Base-by-base conservation (phyloP, 306 rosid species). In the Cicer pinnatifidum region DNA sequence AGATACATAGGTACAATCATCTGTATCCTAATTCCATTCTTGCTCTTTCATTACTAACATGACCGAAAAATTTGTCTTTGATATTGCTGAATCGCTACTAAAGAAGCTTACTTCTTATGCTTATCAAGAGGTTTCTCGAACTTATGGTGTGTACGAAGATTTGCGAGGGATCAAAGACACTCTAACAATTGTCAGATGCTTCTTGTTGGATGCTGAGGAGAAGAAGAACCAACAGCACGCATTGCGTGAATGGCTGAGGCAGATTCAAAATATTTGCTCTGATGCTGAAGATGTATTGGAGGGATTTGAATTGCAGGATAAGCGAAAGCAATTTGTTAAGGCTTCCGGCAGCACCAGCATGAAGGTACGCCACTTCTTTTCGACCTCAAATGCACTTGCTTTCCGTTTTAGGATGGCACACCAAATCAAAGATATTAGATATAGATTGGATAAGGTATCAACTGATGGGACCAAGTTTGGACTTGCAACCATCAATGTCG, bases 351-450 rank as follows among this genome's bases (percentile, higher is more conserved):
- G 51, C 35, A 63, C n/a, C 4, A 3, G 13, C 3, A 6, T 9
- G 13, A 67, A 67, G 72, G 44, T 67, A 67, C 4, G 39, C 40
- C 44, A 7, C 20, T 47, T 67, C 28, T 47, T 67, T 48, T 45
- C 72, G 1, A 1, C 0, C 0, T 28, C 20, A 46, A 67, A 67
- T 67, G 2, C 72, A 6, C 19, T 67, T 46, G 58, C 9, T 7
- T 46, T 67, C n/a, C 72, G 57, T 8, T 0, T 1, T 23, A 67
- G 0, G 5, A 67, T 67, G 44, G 59, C 45, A 8, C 72, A 1
- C 12, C 43, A 47, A 33, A 46, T 47, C 5, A 67, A 67, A 13
- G n/a, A 23, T 0, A 12, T 67, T 4, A 67, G 2, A 8, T 12
- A 33, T 2, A 47, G 13, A 46, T 33, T 67, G 11, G 45, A 67